Evolutionary conservation across 768 basidiomycete species (phyloP), one percentile per base, ranked within the genome.

Genomic region (Trametes cingulata): DNA sequence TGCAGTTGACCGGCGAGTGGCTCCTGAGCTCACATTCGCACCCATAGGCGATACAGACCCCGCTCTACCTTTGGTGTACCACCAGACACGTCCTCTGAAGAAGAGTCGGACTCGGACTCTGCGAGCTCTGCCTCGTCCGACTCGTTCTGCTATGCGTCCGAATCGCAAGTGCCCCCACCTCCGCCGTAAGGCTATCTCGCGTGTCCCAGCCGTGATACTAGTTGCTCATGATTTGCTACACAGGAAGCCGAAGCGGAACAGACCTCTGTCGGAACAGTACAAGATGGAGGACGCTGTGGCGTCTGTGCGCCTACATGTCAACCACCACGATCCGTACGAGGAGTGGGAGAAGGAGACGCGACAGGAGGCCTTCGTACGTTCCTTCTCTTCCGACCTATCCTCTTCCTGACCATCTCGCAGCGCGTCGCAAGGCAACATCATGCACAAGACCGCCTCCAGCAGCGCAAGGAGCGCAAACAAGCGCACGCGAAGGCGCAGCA

Each of bases 31-130:
- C 45, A 20, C 48, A 12, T 17, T 25, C 29, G 15, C 22, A 22
- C 29, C 29, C 10, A 25, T 29, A 63, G 67, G 37, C 55, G 29
- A 6, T 58, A 54, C 27, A 72, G 80, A n/a, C 71, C 76, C 36
- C 72, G 76, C 4, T 84, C 82, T 14, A 82, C 82, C 6, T 87
- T 83, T 65, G 84, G 83, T 15, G 69, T 85, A 5, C 78, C 78
- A 29, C 79, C 81, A 6, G 82, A 83, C 57, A 85, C 82, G 9
- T 76, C 77, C 45, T 68, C 75, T 42, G 76, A 76, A 46, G 80
- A 80, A 72, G 67, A 74, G 41, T 76, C 76, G 43, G 80, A 80
- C 41, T 75, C 71, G 1, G 78, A 78, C 6, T 63, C 68, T n/a
- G 71, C 65, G 17, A 61, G 66, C n/a, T 60, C 66, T 12, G 69